Percentiles rank a stretch among this genome's conserved stretches.
These are phyloP conservation scores for Isabelozyma heimii DNA, from an alignment of 805 yeast genomes.

Conservation along the genomic window DNA sequence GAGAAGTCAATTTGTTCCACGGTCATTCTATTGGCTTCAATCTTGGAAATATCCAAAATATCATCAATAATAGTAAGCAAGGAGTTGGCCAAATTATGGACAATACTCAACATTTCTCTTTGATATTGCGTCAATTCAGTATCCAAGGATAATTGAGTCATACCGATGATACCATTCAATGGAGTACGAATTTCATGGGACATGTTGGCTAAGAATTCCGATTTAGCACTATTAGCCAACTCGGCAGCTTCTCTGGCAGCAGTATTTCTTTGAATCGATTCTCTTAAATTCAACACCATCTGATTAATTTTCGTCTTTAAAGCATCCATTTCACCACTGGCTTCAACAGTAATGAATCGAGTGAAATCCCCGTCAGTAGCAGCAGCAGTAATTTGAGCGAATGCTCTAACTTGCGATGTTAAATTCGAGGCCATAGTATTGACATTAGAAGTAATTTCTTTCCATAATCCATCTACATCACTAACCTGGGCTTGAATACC, in stretches of 20 bases:
- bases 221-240: constrained; percentile 82
- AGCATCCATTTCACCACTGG: constrained; percentile 86
- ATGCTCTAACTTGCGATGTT: constrained; percentile 89
- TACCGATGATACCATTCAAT: constrained; percentile 89
- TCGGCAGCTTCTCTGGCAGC: constrained; percentile 96
- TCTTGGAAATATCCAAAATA: constrained; percentile 86
- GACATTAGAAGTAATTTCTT: constrained; percentile 85
- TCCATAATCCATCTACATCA: constrained; percentile 91
- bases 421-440: constrained; percentile 93
- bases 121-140: constrained; percentile 89
- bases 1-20: constrained; percentile 87
- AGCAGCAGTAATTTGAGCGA: constrained; percentile 90
- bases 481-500: constrained; percentile 91
- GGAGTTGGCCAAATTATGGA: constrained; percentile 83
- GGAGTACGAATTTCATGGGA: constrained; percentile 81
- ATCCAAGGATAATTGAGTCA: constrained; percentile 86
- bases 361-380: constrained; percentile 94
- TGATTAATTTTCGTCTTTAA: constrained; percentile 65
- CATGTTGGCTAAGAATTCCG: constrained; percentile 84
- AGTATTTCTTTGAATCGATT: constrained; percentile 85
- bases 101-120: constrained; percentile 87
- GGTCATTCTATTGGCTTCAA: constrained; percentile 92
- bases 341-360: constrained; percentile 85
- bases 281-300: constrained; percentile 84
- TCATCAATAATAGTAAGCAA: constrained; percentile 85